Conservation (phyloP, 2,329 filamentous ascomycete species). For the Fusarium penzigii region DNA sequence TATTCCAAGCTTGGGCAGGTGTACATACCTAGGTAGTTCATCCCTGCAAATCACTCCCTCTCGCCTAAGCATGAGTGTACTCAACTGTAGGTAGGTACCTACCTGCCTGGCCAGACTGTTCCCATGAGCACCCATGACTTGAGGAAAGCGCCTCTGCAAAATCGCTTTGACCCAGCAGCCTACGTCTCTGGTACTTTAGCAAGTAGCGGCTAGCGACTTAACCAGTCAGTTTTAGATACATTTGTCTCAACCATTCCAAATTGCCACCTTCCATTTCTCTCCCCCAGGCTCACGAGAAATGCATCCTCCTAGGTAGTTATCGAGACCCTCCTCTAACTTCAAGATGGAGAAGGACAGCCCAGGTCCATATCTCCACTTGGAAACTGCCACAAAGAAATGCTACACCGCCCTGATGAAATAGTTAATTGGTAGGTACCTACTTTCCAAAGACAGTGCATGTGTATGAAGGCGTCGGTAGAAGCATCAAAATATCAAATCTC, state of each 20-base stretch:
- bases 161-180: background rate
- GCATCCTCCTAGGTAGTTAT: background rate
- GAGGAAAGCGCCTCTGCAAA: background rate
- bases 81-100: too few species aligned
- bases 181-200: background rate
- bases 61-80: too few species aligned
- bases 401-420: background rate
- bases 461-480: too few species aligned
- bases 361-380: background rate
- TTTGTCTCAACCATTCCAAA: background rate
- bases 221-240: background rate
- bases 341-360: background rate
- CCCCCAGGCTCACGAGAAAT: background rate
- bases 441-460: too few species aligned
- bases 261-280: background rate
- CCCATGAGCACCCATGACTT: background rate
- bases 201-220: background rate
- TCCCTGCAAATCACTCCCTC: background rate
- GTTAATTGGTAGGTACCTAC: too few species aligned
- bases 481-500: too few species aligned
- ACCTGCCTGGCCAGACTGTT: background rate
- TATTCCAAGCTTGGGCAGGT: too few species aligned
- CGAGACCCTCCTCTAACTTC: background rate
- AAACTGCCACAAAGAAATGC: background rate
- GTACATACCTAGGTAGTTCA: too few species aligned